phyloP scores from a whole-genome alignment of 371 early-diverging fungal species.

The Mortierella sp. region DNA sequence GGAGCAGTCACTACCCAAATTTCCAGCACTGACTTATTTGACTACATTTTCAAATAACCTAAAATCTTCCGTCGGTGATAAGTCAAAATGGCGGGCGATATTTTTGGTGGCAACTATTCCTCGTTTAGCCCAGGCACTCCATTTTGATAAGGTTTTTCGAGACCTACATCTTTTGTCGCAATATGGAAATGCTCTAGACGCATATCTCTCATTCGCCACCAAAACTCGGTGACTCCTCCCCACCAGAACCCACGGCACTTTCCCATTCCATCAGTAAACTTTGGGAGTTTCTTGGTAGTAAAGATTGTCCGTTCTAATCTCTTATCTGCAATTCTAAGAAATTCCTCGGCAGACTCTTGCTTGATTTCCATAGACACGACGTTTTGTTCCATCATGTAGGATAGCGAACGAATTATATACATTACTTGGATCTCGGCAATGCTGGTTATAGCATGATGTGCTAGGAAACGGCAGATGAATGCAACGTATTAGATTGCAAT shows the following conservation, averaged over 20 bases:
- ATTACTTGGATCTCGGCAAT: slow-evolving; percentile 45
- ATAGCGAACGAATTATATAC: slow-evolving; percentile 36
- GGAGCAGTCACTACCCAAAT: background rate
- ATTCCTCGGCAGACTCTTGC: slow-evolving; percentile 35
- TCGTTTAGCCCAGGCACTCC: background rate
- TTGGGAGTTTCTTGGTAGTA: slow-evolving; percentile 27
- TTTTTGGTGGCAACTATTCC: too few relatives aligned
- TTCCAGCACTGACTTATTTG: background rate
- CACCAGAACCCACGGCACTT: slow-evolving; percentile 41
- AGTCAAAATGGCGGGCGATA: too few relatives aligned
- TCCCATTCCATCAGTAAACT: slow-evolving; percentile 31
- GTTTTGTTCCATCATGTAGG: slow-evolving; percentile 50
- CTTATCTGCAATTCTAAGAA: slow-evolving; percentile 22
- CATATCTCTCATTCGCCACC: slow-evolving; percentile 34
- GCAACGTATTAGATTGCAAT: background rate
- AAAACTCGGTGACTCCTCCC: slow-evolving; percentile 38
- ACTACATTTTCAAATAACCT: background rate
- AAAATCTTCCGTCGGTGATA: too few relatives aligned
- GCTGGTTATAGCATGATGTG: slow-evolving; percentile 29
- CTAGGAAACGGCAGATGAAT: slow-evolving; percentile 3
- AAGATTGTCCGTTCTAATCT: slow-evolving; percentile 29
- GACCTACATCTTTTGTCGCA: background rate
- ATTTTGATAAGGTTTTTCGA: background rate
- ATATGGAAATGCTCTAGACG: slow-evolving; percentile 29
- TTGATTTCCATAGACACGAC: slow-evolving; percentile 38